A percentile compares a stretch with the other conserved stretches of the same genome.
Evolutionary conservation across 805 yeast species (phyloP).

Genomic region (Saccharomycopsis amapae): DNA sequence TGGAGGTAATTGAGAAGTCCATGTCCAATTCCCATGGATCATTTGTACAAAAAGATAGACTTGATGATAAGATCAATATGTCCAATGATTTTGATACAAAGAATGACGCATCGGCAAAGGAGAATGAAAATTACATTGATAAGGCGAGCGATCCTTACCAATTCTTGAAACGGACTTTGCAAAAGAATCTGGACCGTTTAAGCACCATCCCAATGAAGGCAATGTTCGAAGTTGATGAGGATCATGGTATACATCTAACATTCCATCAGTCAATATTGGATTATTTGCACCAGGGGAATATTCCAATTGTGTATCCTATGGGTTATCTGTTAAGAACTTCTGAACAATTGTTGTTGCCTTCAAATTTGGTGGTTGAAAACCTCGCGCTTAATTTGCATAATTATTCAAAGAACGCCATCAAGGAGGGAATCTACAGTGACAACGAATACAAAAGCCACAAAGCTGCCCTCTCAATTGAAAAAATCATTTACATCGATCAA

Average conservation of each 20-base stretch:
- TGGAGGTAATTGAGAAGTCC: slow-evolving; percentile 13
- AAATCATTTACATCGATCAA: slow-evolving; percentile 70
- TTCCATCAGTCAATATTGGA: slow-evolving; percentile 22
- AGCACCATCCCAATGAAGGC: slow-evolving; percentile 14
- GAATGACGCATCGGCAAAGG: slow-evolving; percentile 26
- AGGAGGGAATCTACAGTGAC: slow-evolving; percentile 22
- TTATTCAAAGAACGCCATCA: slow-evolving; percentile 26
- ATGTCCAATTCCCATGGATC: slow-evolving; percentile 7
- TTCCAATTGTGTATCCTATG: slow-evolving; percentile 64
- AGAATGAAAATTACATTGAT: not conserved
- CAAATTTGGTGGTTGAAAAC: slow-evolving; percentile 31
- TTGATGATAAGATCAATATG: too few relatives aligned
- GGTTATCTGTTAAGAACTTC: slow-evolving; percentile 34
- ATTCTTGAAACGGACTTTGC: not conserved
- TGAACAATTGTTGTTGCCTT: slow-evolving; percentile 22
- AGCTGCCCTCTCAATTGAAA: slow-evolving; percentile 56
- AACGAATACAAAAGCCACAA: slow-evolving; percentile 19
- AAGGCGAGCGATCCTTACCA: not conserved
- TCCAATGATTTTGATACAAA: too few relatives aligned
- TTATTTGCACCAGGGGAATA: slow-evolving; percentile 35
- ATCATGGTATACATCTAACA: slow-evolving; percentile 3
- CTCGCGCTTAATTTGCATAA: slow-evolving; percentile 34
- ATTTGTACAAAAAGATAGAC: too few relatives aligned
- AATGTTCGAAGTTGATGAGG: slow-evolving; percentile 15
- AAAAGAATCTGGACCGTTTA: not conserved